These are phyloP conservation scores for Trichosporon asahii DNA, from an alignment of 1,284 basidiomycete species.

Conservation along the genomic window DNA sequence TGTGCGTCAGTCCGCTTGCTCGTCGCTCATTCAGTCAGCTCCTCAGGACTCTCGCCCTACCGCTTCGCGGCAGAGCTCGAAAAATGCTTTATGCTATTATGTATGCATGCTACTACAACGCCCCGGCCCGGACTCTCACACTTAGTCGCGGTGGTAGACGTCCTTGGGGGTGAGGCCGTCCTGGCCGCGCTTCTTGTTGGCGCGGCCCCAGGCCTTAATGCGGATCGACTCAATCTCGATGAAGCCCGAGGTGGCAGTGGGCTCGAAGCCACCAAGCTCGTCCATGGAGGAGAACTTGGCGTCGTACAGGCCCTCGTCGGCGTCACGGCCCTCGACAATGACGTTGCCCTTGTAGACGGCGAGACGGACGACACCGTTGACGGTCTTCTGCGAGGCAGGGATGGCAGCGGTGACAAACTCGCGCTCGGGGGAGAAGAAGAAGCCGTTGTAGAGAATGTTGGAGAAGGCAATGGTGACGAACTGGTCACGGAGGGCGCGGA, in stretches of 20 bases:
- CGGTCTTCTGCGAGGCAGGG: conserved; percentile 89
- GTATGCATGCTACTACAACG: conserved; percentile 11
- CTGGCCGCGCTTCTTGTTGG: conserved; percentile 67
- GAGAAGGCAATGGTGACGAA: conserved; percentile 88
- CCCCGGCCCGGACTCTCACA: background rate
- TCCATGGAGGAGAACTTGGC: conserved; percentile 99
- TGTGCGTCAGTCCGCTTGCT: background rate
- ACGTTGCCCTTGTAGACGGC: conserved; percentile 97
- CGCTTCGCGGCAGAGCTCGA: too few species aligned
- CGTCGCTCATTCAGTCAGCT: background rate
- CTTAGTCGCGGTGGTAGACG: conserved; percentile 62
- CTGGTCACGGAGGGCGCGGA: conserved; percentile 89
- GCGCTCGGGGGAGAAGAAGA: conserved; percentile 94
- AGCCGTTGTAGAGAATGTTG: conserved; percentile 86
- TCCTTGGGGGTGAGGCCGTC: conserved; percentile 70
- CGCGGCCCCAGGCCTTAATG: conserved; percentile 76
- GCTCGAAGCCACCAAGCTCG: conserved; percentile 95
- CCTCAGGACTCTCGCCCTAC: too few species aligned
- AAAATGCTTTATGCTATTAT: background rate
- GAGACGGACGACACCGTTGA: conserved; percentile 87
- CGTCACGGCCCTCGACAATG: conserved; percentile 85
- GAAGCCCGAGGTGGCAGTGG: conserved; percentile 86
- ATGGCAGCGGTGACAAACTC: conserved; percentile 89
- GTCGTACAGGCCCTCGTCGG: conserved; percentile 88
- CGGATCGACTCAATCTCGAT: conserved; percentile 93